Evolutionary conservation across 1,284 basidiomycete genomes (phyloP), one percentile per base, ranked within the genome.

Genomic region (Sporisorium exsertum): DNA sequence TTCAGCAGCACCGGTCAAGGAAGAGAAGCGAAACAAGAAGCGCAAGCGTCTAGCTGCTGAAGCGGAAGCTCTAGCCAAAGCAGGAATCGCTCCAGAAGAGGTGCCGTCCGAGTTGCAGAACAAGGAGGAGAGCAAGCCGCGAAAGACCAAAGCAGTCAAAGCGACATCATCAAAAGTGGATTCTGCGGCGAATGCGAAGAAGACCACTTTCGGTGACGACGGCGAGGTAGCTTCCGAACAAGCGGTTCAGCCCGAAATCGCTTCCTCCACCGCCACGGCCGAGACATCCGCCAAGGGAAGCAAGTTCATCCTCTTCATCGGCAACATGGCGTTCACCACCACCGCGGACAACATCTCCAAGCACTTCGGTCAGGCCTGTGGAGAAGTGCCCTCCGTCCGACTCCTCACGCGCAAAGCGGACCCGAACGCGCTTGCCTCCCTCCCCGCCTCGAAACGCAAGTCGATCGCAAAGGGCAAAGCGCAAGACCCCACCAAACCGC

Each of bases 391-490:
- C 15, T 47, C 66, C 2, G 84, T 85, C 24, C 79, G 84, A 9
- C 72, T 85, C 4, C 75, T 85, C 24, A 85, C 83, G 6, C 78
- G 66, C 42, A 81, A 81, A 57, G 76, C 64, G 9, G 82, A 84
- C 43, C 72, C 80, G 3, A 62, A 60, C 13, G 72, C 77, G 0
- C 59, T 74, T 7, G 52, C 64, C 16, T 56, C 68, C 8, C 76
- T 84, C 18, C 73, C 84, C 2, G 78, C 75, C 13, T 78, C 77
- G 12, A 85, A 85, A 60, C 77, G 79, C 46, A 85, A 84, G 50
- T 84, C 82, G 13, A 81, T 84, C 56, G 81, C 80, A 18, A 84
- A 84, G 46, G 84, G 83, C 24, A 85, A 85, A 55, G 82, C 82
- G 5, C 60, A 64, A 18, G 81, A 84, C 49, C 82, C 82, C 0